Base-by-base conservation (phyloP, 192 early-diverging fungal genomes). In the Funneliformis geosporum region DNA sequence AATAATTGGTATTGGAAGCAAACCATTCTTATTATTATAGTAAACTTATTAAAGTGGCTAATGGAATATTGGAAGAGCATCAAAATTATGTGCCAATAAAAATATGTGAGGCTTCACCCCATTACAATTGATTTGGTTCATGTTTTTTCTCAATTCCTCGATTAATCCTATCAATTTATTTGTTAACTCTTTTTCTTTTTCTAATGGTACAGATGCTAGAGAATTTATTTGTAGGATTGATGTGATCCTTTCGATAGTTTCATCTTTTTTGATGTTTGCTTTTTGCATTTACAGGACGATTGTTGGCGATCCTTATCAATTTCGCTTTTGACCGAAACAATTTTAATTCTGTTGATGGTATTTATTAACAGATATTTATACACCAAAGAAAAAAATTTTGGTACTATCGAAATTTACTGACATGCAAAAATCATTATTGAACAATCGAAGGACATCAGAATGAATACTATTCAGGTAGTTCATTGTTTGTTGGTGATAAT, bases 361-460 rank as follows among this genome's bases (percentile, higher is more conserved):
- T 75, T 83, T 7, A 89, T 89, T 86, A 94, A 95, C 76, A 85
- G 85, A 6, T 88, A 81, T 79, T 79, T 96, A n/a, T 89, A 89
- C 70, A 76, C 71, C 10, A 80, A 92, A 38, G 94, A 96, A 76
- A 72, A 84, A 65, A 64, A 82, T 11, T 77, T 93, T 12, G 84
- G 89, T 5, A 73, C 82, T 8, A 75, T 83, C 46, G 94, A 95
- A 79, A 87, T 95, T 83, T 84, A 81, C 44, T 87, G 88, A 69
- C 86, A 93, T 2, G 89, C 92, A 5, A 84, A 87, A 14, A 85
- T 86, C 10, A 88, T 96, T 16, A 84, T 95, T 33, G 81, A 87
- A n/a, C 88, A 88, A 33, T 78, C 95, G 18, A 83, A 88, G 75
- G 81, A 83, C n/a, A 87, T 81, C 60, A 89, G 89, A 68, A 81